Evolutionary conservation across 768 basidiomycete genomes (phyloP), one percentile per base, ranked within the genome.

Genomic region (Mycena rosella): DNA sequence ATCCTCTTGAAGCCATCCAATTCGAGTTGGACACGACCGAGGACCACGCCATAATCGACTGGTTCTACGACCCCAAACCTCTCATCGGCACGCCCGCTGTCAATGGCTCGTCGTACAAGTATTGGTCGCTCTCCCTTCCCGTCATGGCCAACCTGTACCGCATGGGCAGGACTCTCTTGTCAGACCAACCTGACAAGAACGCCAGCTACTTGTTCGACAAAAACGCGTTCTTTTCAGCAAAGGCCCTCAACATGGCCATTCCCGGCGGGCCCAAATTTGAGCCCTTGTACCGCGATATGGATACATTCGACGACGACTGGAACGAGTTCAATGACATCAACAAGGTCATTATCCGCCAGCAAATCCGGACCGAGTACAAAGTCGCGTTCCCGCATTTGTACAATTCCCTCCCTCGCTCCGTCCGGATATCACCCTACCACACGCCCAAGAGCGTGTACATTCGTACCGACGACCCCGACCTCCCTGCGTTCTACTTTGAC

Each of bases 321-420:
- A 98, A 98, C 78, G 96, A 98, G 78, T 99, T 99, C 75, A 99
- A 99, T 77, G 98, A 99, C 76, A 98, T 99, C 80, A 96, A 98
- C 83, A 99, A 99, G 80, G 93, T 99, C 75, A 97, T 99, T 79
- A 99, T 99, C 73, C 96, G 98, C 24, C 96, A 99, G 76, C 95
- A 98, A 78, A 97, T 99, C 70, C 89, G 98, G 51, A 98, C 97
- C 2, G 98, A 99, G 81, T 98, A 99, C 87, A 98, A 97, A 78
- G 96, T 99, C 57, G 97, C 96, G 3, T 99, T 98, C 86, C 97
- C 98, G 34, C 97, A 99, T 75, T 87, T 99, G 1, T 99, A 99
- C 83, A 99, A 99, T 81, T 98, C 98, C 38, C 86, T 98, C 11
- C 98, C 98, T 51, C 94, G 97, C 34, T 95, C 96, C 27, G 96